Percentiles rank a stretch among this genome's conserved stretches.
Evolutionary conservation across 768 basidiomycete species (phyloP).

Genomic region (Termitomyces sp.): DNA sequence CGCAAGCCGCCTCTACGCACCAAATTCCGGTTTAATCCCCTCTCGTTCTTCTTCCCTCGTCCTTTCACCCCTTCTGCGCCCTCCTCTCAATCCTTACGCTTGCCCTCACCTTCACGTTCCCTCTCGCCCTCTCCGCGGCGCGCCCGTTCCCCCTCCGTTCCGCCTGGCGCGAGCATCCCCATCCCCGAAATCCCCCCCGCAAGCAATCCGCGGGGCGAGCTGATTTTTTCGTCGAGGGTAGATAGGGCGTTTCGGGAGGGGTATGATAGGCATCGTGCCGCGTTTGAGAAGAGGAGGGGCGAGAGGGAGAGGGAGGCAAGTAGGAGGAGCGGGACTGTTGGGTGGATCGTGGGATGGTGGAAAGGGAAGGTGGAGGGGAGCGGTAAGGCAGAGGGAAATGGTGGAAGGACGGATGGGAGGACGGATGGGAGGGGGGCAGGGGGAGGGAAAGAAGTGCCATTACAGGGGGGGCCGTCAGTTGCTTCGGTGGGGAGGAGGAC

Average conservation of each 20-base stretch:
- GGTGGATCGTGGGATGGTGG: neutral
- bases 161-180: neutral
- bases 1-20: slow-evolving; percentile 73
- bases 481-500: neutral
- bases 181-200: slow-evolving; percentile 4
- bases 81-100: neutral
- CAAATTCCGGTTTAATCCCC: slow-evolving; percentile 50
- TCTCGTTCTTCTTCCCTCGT: slow-evolving; percentile 57
- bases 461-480: no score
- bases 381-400: neutral
- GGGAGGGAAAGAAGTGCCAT: neutral
- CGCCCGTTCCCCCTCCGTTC: neutral
- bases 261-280: slow-evolving; percentile 88
- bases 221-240: slow-evolving; percentile 92
- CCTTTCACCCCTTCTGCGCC: neutral
- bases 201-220: slow-evolving; percentile 86
- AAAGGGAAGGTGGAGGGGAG: neutral
- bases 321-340: slow-evolving; percentile 20
- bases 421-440: neutral
- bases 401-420: neutral
- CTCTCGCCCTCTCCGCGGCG: slow-evolving; percentile 44
- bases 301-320: slow-evolving; percentile 48
- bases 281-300: slow-evolving; percentile 78
- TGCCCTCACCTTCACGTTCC: slow-evolving; percentile 67
- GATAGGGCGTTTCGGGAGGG: slow-evolving; percentile 80